Evolutionary conservation across 257 asterid species (phyloP), one percentile per base, ranked within the genome.

Genomic region (Echites panduratus): DNA sequence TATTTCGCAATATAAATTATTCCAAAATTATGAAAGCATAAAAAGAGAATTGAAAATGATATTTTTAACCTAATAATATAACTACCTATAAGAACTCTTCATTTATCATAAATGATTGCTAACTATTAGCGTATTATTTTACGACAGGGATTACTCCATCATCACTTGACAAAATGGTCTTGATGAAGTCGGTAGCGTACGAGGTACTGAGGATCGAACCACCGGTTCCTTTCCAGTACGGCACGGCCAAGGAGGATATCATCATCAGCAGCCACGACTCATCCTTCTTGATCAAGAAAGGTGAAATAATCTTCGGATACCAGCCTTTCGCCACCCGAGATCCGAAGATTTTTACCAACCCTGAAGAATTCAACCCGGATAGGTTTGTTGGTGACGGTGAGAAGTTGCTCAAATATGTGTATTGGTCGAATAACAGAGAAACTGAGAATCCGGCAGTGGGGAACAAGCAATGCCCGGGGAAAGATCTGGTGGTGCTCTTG

Each of bases 401-500:
- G 53, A 71, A 79, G 11, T 41, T 92, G 76, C 24, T 92, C 10
- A 45, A 78, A 73, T 84, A 87, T 68, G 86, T 92, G n/a, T 90
- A 80, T 16, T 92, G 98, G 98, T 90, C 97, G 20, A 92, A 92
- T 59, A 96, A 84, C 35, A 78, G 91, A 20, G 89, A 90, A 32
- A 86, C 81, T 0, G 91, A 87, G 4, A 76, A 77, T 32, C 89
- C 96, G 16, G 77, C 75, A 11, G 78, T 32, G 63, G 87, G 26
- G 19, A 78, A 92, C 41, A 92, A 92, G 76, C 98, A 92, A 62
- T 92, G 98, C 62, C 83, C 94, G 0, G 98, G 69, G 9, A 92
- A 81, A 76, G 84, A 87, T 50, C 2, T 88, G 67, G 87, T 83
- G 68, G 86, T 90, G 66, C 71, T 86, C 24, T 35, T 92, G 71